These are phyloP conservation scores for Plasmodium vivax DNA, from an alignment of 169 alveolate genomes.

Conservation along the genomic window DNA sequence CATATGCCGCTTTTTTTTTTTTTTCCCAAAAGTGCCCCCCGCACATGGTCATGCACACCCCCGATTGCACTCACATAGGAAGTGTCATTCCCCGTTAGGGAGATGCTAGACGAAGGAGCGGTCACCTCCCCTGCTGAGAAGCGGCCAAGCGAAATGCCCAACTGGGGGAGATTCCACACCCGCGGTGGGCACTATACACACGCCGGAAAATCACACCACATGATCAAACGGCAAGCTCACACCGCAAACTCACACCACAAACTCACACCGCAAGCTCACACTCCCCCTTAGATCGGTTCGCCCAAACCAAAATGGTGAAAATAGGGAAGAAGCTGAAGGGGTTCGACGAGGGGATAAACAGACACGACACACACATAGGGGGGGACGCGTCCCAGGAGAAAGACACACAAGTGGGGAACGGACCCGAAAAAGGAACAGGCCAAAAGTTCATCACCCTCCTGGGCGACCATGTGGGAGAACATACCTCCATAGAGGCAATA, in stretches of 20 bases:
- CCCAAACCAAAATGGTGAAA: slow-evolving; percentile 35
- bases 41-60: background rate
- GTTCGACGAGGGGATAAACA: slow-evolving; percentile 22
- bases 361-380: slow-evolving; percentile 18
- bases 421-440: background rate
- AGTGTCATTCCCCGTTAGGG: background rate
- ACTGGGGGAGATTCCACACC: background rate
- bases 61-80: background rate
- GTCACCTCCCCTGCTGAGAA: background rate
- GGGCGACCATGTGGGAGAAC: background rate
- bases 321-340: slow-evolving; percentile 55
- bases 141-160: background rate
- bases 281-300: background rate
- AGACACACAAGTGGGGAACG: background rate
- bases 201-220: background rate
- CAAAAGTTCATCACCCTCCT: background rate
- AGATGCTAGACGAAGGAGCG: background rate
- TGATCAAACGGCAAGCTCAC: background rate
- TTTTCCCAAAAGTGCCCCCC: background rate
- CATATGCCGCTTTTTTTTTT: background rate
- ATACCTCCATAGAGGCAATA: background rate
- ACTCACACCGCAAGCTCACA: background rate
- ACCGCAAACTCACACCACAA: no score
- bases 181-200: background rate
- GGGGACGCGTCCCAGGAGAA: background rate